A percentile compares a stretch with the other conserved stretches of the same genome.
Conservation (phyloP, 2,329 filamentous ascomycete species). For the Cladosporium sp. region DNA sequence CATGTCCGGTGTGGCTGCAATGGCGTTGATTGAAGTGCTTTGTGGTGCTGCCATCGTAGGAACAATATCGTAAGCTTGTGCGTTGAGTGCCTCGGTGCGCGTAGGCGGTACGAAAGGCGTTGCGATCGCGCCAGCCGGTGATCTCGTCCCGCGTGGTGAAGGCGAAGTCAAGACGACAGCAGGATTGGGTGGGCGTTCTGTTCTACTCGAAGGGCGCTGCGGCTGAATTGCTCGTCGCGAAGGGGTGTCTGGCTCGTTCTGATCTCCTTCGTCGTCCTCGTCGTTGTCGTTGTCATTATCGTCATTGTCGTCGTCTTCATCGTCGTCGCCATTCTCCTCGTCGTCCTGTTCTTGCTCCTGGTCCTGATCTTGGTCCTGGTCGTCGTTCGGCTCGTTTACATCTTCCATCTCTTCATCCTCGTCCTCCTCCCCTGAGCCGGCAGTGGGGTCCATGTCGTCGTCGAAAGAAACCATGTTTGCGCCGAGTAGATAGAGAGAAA, state of each 20-base stretch:
- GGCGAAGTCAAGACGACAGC: conserved; percentile 47
- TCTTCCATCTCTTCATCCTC: conserved; percentile 44
- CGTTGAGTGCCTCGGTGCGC: conserved; percentile 74
- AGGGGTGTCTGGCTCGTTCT: conserved; percentile 44
- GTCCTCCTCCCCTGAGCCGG: conserved; percentile 37
- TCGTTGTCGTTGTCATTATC: conserved; percentile 35
- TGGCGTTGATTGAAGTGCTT: conserved; percentile 89
- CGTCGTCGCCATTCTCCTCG: conserved; percentile 35
- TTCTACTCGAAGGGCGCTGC: conserved; percentile 9
- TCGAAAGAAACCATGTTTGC: conserved; percentile 40
- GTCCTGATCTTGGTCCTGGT: conserved; percentile 34
- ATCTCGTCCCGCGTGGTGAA: conserved; percentile 37
- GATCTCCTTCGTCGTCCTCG: conserved; percentile 29
- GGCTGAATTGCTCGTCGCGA: conserved; percentile 31
- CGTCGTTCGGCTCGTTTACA: conserved; percentile 36
- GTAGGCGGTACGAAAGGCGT: conserved; percentile 40
- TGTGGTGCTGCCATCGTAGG: conserved; percentile 96
- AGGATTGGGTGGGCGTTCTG: conserved; percentile 33
- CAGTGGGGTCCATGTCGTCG: conserved; percentile 38
- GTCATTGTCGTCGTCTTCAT: conserved; percentile 37
- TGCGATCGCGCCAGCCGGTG: conserved; percentile 24
- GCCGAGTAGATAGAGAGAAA: neutral
- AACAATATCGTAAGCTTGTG: conserved; percentile 85
- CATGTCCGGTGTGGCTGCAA: conserved; percentile 89
- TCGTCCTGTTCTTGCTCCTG: conserved; percentile 36